Conservation (phyloP, 352 stramenopile genomes). For the Phytophthora ohioensis region DNA sequence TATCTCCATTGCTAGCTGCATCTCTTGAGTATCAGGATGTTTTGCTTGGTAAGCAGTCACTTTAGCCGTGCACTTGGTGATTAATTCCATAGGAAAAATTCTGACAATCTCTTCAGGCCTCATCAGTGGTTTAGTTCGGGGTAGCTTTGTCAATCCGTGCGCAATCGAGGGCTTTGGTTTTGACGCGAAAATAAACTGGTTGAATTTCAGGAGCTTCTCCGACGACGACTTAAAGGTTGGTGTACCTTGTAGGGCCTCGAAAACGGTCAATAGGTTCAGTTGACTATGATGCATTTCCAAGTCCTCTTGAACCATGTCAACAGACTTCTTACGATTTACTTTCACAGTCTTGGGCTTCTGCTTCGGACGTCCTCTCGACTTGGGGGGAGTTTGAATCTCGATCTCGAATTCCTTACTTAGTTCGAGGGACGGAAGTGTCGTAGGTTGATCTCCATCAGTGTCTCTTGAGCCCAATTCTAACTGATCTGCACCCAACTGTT, state of each 20-base stretch:
- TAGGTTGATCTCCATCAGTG: neutral
- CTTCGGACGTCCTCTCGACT: constrained; percentile 5
- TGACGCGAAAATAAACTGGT: neutral
- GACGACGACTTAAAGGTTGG: constrained; percentile 3
- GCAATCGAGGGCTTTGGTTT: constrained; percentile 11
- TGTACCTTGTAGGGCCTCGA: neutral
- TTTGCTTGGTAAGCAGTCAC: constrained; percentile 10
- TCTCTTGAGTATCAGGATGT: neutral
- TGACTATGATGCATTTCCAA: constrained; percentile 1
- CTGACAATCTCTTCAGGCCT: neutral
- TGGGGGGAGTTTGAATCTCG: constrained; percentile 6
- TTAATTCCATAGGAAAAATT: constrained; percentile 9
- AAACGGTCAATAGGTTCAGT: constrained; percentile 8
- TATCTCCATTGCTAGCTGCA: constrained; percentile 6
- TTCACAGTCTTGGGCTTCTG: constrained; percentile 15
- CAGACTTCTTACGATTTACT: constrained; percentile 11
- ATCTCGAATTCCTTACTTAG: neutral
- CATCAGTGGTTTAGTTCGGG: neutral
- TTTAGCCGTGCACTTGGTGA: constrained; percentile 6
- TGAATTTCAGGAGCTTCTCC: constrained; percentile 9
- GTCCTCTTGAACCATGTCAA: constrained; percentile 14
- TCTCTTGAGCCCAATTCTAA: neutral
- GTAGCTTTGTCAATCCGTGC: constrained; percentile 2
- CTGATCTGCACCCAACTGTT: no score
- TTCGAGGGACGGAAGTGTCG: no score